A percentile compares a stretch with the other conserved stretches of the same genome.
Evolutionary conservation across 164 flowering plant species (phyloP).

Genomic region (Sedum album): DNA sequence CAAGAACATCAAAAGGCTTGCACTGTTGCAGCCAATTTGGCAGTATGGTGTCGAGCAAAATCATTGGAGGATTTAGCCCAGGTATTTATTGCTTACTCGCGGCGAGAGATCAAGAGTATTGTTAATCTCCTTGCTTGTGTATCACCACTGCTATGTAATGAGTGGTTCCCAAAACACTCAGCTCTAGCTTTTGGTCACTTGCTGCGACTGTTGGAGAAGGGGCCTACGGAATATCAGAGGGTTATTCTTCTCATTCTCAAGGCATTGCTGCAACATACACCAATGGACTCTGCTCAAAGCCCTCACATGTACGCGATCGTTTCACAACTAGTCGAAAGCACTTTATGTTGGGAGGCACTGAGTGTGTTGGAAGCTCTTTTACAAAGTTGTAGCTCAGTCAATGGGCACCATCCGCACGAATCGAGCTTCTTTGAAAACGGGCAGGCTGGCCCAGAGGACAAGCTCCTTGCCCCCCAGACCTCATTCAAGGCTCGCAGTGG

Average conservation of each 20-base stretch:
- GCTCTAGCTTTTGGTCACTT: conserved; percentile 94
- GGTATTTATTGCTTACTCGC: conserved; percentile 70
- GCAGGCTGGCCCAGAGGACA: conserved; percentile 48
- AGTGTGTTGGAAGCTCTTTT: conserved; percentile 91
- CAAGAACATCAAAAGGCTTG: conserved; percentile 81
- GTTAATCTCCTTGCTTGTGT: conserved; percentile 73
- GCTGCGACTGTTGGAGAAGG: conserved; percentile 78
- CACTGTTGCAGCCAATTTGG: conserved; percentile 70
- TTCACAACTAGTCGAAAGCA: conserved; percentile 92
- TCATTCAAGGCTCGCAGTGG: conserved; percentile 96
- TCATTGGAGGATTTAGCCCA: conserved; percentile 71
- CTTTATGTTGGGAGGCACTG: conserved; percentile 93
- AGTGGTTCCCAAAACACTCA: conserved; percentile 97
- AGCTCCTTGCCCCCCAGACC: conserved; percentile 58
- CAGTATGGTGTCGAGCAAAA: conserved; percentile 80
- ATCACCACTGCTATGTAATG: conserved; percentile 73
- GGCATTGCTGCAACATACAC: conserved; percentile 94
- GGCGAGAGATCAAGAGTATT: conserved; percentile 59
- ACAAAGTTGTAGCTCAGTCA: conserved; percentile 82
- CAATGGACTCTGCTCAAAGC: conserved; percentile 94
- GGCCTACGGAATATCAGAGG: conserved; percentile 88
- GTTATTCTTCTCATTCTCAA: conserved; percentile 87
- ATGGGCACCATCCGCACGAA: conserved; percentile 54
- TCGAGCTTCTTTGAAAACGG: conserved; percentile 60
- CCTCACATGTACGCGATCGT: conserved; percentile 96